Evolutionary conservation across 2,329 filamentous ascomycete genomes (phyloP), one percentile per base, ranked within the genome.

Genomic region (Rhytidhysteron rufulum): DNA sequence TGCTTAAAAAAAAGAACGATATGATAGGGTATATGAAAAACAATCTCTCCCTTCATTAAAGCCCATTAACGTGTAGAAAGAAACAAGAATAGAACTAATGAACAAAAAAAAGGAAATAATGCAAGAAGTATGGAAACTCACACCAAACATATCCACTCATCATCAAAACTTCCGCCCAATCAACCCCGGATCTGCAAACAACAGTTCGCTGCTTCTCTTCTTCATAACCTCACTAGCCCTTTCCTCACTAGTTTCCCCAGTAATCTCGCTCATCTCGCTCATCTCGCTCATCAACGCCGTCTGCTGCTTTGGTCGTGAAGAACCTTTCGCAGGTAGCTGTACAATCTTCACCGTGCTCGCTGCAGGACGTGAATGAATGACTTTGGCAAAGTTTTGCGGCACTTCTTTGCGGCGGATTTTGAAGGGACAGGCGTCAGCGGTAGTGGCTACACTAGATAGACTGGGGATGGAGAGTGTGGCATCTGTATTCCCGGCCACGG

Each of bases 141-240:
- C 11, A 32, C 8, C 8, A 9, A 9, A 7, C 15, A 7, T 16
- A 8, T 32, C 15, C 31, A 16, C 31, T 15, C 31, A 17, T 21
- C 18, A 16, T 22, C 20, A 39, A 32, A 39, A 39, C 27, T 34
- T 30, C 37, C 37, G 21, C 37, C 37, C 37, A 34, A 39, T 24
- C 29, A 39, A 39, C 30, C 37, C 34, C 27, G 27, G 30, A 39
- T 32, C 37, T 16, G 27, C 37, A 34, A 39, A 39, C 16, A 19
- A 11, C 33, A 35, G 13, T 20, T 35, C 33, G 17, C 24, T 27
- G 13, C 24, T 27, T 13, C 24, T 27, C 24, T 27, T 27, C 24
- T 13, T 27, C 7, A 8, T 27, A 7, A 27, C 24, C 24, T 27
- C 24, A 27, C 24, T 27, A 7, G 7, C 24, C 24, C 15, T 11